These are phyloP conservation scores for Paramecium bursaria DNA, from an alignment of 73 alveolate species.

Conservation along the genomic window DNA sequence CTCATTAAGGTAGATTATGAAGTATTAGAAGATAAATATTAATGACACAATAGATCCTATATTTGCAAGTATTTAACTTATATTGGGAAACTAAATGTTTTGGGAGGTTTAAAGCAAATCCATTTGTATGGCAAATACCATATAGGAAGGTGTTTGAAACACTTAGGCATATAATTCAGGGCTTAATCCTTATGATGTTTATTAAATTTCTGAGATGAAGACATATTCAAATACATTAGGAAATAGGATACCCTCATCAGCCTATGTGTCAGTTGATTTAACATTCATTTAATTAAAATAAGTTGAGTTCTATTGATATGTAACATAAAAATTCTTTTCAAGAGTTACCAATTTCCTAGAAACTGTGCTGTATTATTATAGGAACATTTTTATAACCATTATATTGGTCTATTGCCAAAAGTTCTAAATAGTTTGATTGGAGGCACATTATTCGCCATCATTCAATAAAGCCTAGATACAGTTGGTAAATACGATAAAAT, in stretches of 20 bases:
- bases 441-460: too few species aligned
- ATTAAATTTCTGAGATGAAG: neutral
- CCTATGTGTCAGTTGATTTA: neutral
- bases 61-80: conserved; percentile 10
- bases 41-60: conserved; percentile 45
- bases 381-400: too few species aligned
- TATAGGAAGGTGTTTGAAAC: neutral
- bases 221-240: neutral
- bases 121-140: neutral
- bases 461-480: too few species aligned
- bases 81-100: conserved; percentile 29
- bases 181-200: neutral
- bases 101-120: neutral
- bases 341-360: too few species aligned
- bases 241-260: conserved; percentile 25
- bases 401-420: too few species aligned
- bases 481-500: too few species aligned
- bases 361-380: too few species aligned
- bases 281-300: neutral
- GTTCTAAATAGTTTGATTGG: too few species aligned
- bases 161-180: neutral
- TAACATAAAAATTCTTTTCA: too few species aligned
- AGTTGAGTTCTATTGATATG: too few species aligned
- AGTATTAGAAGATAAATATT: neutral
- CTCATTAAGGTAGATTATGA: conserved; percentile 5